phyloP scores from a whole-genome alignment of 2,329 filamentous ascomycete genomes.

The Basipetospora sp. region DNA sequence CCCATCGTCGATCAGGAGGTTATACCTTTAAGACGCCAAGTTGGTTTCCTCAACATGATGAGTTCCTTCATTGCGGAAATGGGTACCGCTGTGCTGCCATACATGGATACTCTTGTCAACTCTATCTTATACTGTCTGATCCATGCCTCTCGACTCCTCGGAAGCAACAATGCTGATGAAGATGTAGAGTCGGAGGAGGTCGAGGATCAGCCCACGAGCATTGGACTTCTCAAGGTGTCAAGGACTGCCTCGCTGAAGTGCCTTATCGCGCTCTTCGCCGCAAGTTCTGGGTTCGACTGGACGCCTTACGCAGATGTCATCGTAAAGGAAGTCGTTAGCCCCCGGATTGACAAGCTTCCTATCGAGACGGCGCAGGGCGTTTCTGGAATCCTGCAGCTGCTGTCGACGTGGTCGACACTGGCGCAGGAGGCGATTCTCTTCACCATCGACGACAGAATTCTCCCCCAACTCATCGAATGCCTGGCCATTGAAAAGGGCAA shows the following conservation, averaged over 20 bases:
- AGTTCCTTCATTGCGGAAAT: conserved; percentile 75
- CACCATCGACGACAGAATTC: conserved; percentile 41
- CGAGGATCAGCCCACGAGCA: conserved; percentile 27
- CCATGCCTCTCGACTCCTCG: conserved; percentile 48
- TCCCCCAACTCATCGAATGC: conserved; percentile 58
- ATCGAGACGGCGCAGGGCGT: conserved; percentile 79
- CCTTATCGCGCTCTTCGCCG: conserved; percentile 62
- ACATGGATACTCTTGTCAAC: conserved; percentile 54
- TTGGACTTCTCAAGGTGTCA: conserved; percentile 50
- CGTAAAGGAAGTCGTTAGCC: conserved; percentile 59
- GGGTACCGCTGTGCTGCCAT: conserved; percentile 55
- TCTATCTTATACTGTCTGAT: conserved; percentile 71
- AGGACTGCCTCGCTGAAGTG: conserved; percentile 69
- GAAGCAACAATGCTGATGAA: conserved; percentile 24
- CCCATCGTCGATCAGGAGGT: conserved; percentile 42
- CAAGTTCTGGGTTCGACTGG: conserved; percentile 59
- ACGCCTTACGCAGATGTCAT: conserved; percentile 54
- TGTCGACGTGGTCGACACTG: conserved; percentile 65
- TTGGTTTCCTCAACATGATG: conserved; percentile 85
- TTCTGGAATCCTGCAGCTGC: conserved; percentile 65
- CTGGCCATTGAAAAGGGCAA: conserved; percentile 60
- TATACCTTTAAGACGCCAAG: conserved; percentile 60
- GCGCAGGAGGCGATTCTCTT: conserved; percentile 55
- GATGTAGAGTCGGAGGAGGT: conserved; percentile 21
- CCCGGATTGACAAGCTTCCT: conserved; percentile 63